These are phyloP conservation scores for Dysphania ambrosioides DNA, from an alignment of 148 eudicot genomes.

Conservation along the genomic window DNA sequence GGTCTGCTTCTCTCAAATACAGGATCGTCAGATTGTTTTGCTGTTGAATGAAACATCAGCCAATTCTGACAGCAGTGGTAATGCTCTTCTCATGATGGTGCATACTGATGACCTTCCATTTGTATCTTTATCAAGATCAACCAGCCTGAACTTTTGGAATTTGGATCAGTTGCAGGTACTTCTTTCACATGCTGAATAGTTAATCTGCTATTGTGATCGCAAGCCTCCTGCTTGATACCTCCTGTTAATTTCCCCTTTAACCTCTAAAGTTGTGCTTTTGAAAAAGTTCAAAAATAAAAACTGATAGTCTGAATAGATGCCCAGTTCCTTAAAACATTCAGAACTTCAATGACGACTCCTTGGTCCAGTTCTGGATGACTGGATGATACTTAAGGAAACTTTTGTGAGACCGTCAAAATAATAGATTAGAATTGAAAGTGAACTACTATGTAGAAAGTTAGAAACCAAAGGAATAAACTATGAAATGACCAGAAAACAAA, in stretches of 20 bases:
- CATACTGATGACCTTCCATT: slow-evolving; percentile 67
- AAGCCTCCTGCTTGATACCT: not conserved
- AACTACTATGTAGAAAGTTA: not conserved
- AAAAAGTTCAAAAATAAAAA: no score
- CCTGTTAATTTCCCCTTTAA: not conserved
- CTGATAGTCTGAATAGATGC: not conserved
- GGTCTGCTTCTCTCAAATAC: slow-evolving; percentile 22
- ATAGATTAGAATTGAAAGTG: not conserved
- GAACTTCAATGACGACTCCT: not conserved
- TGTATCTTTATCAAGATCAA: slow-evolving; percentile 43
- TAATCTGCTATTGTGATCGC: not conserved
- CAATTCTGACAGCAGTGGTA: slow-evolving; percentile 57
- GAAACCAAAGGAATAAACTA: not conserved
- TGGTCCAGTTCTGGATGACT: not conserved
- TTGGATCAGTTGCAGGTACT: slow-evolving; percentile 61
- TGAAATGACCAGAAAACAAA: not conserved
- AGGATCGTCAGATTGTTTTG: slow-evolving; percentile 85
- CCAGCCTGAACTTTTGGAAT: slow-evolving; percentile 46
- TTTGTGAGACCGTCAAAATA: not conserved
- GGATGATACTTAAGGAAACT: not conserved
- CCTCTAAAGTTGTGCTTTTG: not conserved
- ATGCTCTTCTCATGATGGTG: slow-evolving; percentile 67
- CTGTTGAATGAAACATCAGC: slow-evolving; percentile 55
- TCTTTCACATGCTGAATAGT: not conserved
- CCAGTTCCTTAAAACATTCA: not conserved